A percentile compares a stretch with the other conserved stretches of the same genome.
These are phyloP conservation scores for Diaporthe eres DNA, from an alignment of 2,329 filamentous ascomycete genomes.

Conservation along the genomic window DNA sequence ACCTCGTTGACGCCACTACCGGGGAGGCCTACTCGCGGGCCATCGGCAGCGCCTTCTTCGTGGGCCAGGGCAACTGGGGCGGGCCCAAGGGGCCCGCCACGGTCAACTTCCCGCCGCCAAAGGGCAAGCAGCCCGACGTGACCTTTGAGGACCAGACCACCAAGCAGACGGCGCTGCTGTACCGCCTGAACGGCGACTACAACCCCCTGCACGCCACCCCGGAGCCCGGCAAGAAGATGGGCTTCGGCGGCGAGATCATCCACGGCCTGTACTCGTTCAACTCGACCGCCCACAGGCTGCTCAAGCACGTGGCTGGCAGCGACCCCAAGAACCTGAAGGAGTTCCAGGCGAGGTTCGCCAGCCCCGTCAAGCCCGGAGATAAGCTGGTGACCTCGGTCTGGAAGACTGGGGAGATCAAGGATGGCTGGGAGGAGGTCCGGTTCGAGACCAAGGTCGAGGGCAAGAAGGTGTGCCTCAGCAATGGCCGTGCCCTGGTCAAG, in stretches of 20 bases:
- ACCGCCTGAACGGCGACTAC: conserved; percentile 92
- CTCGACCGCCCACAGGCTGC: conserved; percentile 78
- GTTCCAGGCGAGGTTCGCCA: conserved; percentile 90
- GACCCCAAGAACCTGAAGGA: conserved; percentile 87
- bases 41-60: conserved; percentile 81
- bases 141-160: conserved; percentile 80
- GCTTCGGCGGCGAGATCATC: conserved; percentile 90
- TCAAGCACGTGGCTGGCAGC: conserved; percentile 80
- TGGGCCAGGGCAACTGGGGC: conserved; percentile 86
- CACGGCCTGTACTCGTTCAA: conserved; percentile 94
- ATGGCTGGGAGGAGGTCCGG: conserved; percentile 84
- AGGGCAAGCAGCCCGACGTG: conserved; percentile 78
- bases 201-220: conserved; percentile 93
- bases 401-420: conserved; percentile 77
- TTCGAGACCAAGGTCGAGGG: conserved; percentile 83
- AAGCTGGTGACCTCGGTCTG: conserved; percentile 87
- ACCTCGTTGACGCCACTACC: conserved; percentile 78
- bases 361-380: conserved; percentile 86
- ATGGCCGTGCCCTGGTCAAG: conserved; percentile 86
- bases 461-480: conserved; percentile 88
- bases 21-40: conserved; percentile 81
- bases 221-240: conserved; percentile 89
- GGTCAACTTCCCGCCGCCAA: conserved; percentile 80
- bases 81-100: conserved; percentile 91
- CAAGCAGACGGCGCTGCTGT: conserved; percentile 80